Percentiles rank a stretch among this genome's conserved stretches.
phyloP scores from a whole-genome alignment of 2,329 filamentous ascomycete genomes.

The Aspergillus arachidicola region DNA sequence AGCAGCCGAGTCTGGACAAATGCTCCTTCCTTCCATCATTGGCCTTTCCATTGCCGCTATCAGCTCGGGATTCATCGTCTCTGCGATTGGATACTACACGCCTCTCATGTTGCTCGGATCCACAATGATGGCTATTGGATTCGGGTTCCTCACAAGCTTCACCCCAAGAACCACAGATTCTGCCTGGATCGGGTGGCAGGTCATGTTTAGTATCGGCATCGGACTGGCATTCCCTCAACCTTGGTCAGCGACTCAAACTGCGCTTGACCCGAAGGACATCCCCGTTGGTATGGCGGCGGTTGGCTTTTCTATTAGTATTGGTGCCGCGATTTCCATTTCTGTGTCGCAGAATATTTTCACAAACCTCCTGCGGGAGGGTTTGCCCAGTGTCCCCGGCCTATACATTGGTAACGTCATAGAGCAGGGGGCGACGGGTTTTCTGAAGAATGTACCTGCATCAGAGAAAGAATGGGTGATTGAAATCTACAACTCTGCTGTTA shows the following conservation, averaged over 20 bases:
- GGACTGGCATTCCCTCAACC: neutral
- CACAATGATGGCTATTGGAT: no score
- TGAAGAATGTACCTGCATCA: neutral
- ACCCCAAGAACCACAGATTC: no score
- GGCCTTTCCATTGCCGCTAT: no score
- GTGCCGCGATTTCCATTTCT: neutral
- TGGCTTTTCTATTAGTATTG: neutral
- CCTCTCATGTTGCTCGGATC: no score
- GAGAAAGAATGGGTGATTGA: neutral
- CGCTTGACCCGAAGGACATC: neutral
- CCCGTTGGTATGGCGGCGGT: neutral
- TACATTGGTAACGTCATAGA: neutral
- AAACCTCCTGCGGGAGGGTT: neutral
- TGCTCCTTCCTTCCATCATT: no score
- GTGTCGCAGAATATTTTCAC: neutral
- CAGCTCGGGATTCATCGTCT: no score
- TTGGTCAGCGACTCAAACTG: neutral
- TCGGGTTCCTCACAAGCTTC: no score
- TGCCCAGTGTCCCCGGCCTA: neutral
- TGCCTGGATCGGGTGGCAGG: neutral
- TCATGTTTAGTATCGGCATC: neutral
- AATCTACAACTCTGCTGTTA: no score
- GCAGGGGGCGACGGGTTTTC: neutral
- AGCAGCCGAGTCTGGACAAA: no score
- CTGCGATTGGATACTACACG: no score